These are phyloP conservation scores for Aspergillus pseudotamarii DNA, from an alignment of 2,329 filamentous ascomycete species.

Conservation along the genomic window DNA sequence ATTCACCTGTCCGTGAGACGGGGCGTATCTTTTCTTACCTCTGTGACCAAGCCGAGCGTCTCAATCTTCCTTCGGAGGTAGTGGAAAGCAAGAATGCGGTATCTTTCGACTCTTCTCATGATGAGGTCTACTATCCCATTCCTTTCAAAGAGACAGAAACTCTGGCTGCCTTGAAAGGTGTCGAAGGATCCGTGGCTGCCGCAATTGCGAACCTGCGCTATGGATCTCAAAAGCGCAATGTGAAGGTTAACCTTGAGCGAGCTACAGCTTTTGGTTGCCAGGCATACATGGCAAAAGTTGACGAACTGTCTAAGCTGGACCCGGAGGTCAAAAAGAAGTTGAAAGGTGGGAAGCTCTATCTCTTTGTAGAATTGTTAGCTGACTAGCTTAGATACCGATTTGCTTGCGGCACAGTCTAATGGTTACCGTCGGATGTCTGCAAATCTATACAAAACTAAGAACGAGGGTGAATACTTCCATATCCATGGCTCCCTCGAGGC, in stretches of 20 bases:
- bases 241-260: conserved; percentile 41
- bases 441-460: conserved; percentile 70
- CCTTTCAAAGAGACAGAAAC: conserved; percentile 59
- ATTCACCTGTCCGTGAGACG: conserved; percentile 40
- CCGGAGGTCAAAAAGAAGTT: conserved; percentile 41
- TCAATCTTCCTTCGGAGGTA: conserved; percentile 37
- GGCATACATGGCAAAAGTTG: conserved; percentile 46
- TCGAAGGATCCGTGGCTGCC: conserved; percentile 63
- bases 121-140: conserved; percentile 45
- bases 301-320: conserved; percentile 42
- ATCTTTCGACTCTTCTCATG: conserved; percentile 39
- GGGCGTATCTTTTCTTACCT: conserved; percentile 41
- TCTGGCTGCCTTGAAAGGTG: conserved; percentile 59
- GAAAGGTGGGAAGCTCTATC: conserved; percentile 33
- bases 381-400: conserved; percentile 64
- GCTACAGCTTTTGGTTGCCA: conserved; percentile 46
- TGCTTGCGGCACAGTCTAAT: conserved; percentile 70
- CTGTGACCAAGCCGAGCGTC: conserved; percentile 37
- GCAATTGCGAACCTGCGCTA: conserved; percentile 60
- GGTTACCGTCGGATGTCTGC: conserved; percentile 72
- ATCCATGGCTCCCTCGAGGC: conserved; percentile 76
- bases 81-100: conserved; percentile 36
- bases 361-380: neutral
- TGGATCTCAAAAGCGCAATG: conserved; percentile 44
- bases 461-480: conserved; percentile 70